phyloP scores from a whole-genome alignment of 768 basidiomycete species.

The Mycena galericulata region DNA sequence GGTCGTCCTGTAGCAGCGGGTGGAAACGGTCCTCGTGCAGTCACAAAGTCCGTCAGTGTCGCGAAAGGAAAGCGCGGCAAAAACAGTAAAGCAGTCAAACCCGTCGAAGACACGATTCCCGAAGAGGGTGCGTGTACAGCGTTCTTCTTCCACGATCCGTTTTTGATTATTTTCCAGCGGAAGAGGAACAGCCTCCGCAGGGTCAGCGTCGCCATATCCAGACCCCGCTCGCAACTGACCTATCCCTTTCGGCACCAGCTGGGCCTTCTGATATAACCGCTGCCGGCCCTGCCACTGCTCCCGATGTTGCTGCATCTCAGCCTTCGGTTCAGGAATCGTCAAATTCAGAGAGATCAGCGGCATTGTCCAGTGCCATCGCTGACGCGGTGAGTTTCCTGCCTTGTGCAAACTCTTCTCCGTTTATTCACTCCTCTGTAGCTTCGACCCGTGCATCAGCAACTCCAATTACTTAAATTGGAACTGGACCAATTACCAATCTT shows the following conservation, averaged over 20 bases:
- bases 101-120: conserved; percentile 66
- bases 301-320: not conserved
- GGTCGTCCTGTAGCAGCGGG: conserved; percentile 77
- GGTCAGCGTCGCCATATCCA: not conserved
- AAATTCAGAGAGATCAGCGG: conserved; percentile 19
- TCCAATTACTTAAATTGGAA: conserved; percentile 60
- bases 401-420: not conserved
- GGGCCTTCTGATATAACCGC: conserved; percentile 28
- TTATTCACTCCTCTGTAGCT: conserved; percentile 49
- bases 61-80: conserved; percentile 63
- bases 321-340: conserved; percentile 44
- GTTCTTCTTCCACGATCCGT: conserved; percentile 9
- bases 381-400: conserved; percentile 47
- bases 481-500: conserved; percentile 51
- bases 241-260: conserved; percentile 4
- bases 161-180: conserved; percentile 14
- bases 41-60: conserved; percentile 70
- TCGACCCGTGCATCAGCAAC: conserved; percentile 63
- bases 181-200: conserved; percentile 30
- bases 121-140: conserved; percentile 60
- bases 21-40: conserved; percentile 71
- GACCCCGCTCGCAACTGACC: not conserved
- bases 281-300: not conserved
- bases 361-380: conserved; percentile 39
- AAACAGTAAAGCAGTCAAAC: conserved; percentile 61